These are phyloP conservation scores for Pseudonitzschia multiseries DNA, from an alignment of 108 stramenopile species.

Conservation along the genomic window DNA sequence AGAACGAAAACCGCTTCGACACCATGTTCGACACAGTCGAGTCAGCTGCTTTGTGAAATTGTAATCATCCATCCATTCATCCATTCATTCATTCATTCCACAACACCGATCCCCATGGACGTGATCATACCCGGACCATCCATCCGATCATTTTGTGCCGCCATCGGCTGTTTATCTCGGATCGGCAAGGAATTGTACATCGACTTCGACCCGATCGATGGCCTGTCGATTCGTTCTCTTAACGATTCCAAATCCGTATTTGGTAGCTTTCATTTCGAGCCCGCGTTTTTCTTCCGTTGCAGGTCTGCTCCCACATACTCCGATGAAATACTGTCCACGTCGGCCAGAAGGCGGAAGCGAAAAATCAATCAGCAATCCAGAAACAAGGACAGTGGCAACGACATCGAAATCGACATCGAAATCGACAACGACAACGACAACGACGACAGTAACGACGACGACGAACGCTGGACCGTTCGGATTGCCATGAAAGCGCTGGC, in stretches of 20 bases:
- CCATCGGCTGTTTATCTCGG: constrained; percentile 61
- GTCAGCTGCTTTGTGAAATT: no score
- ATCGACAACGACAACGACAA: background rate
- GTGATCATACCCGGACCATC: constrained; percentile 66
- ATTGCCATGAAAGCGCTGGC: constrained; percentile 67
- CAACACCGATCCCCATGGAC: no score
- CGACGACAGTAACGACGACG: constrained; percentile 9
- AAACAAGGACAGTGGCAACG: background rate
- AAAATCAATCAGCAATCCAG: constrained; percentile 1
- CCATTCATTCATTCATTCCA: no score
- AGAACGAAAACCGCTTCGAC: no score
- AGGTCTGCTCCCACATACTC: constrained; percentile 24
- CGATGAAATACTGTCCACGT: no score
- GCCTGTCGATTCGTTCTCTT: constrained; percentile 62
- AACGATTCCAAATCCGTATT: constrained; percentile 87
- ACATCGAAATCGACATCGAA: background rate
- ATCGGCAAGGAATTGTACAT: constrained; percentile 81
- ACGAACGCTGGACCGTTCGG: constrained; percentile 57
- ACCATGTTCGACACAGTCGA: no score
- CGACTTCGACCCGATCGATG: constrained; percentile 81
- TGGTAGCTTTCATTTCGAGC: constrained; percentile 65
- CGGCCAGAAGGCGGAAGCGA: constrained; percentile 2
- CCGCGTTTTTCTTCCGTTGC: constrained; percentile 53
- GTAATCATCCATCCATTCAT: no score
- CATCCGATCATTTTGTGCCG: constrained; percentile 68